Evolutionary conservation across 495 filamentous ascomycete genomes (phyloP).

Genomic region (Penicillium egyptiacum): DNA sequence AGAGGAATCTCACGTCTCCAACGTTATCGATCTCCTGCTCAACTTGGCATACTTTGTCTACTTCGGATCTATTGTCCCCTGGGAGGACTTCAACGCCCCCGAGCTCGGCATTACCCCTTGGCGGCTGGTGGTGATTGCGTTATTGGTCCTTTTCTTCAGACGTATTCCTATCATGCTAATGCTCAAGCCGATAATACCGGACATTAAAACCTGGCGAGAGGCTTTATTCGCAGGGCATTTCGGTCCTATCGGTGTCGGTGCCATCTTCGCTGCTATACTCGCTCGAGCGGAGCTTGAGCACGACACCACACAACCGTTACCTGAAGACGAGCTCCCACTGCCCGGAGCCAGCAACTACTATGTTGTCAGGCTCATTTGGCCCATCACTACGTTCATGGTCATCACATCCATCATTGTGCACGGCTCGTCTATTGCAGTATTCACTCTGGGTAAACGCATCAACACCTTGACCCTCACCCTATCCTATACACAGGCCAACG

Average conservation of each 20-base stretch:
- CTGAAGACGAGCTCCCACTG: slow-evolving; percentile 58
- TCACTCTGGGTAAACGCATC: slow-evolving; percentile 96
- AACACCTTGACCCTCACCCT: slow-evolving; percentile 94
- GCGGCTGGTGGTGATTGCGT: slow-evolving; percentile 82
- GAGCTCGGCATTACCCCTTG: slow-evolving; percentile 75
- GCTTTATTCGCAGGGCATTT: slow-evolving; percentile 98
- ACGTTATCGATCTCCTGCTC: slow-evolving; percentile 96
- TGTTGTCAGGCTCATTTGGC: slow-evolving; percentile 86
- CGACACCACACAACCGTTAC: slow-evolving; percentile 67
- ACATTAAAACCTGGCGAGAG: slow-evolving; percentile 98
- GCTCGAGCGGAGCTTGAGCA: slow-evolving; percentile 85
- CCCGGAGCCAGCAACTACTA: slow-evolving; percentile 56
- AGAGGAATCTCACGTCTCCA: slow-evolving; percentile 96
- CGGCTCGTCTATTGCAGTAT: slow-evolving; percentile 96
- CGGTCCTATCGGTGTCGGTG: slow-evolving; percentile 96
- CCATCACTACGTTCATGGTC: slow-evolving; percentile 91
- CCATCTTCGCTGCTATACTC: slow-evolving; percentile 92
- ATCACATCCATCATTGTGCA: slow-evolving; percentile 94
- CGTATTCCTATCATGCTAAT: slow-evolving; percentile 94
- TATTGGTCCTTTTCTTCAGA: slow-evolving; percentile 93
- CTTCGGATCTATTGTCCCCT: slow-evolving; percentile 95
- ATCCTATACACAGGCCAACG: slow-evolving; percentile 87
- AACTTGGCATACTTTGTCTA: slow-evolving; percentile 99
- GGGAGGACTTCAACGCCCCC: slow-evolving; percentile 77
- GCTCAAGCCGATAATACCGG: slow-evolving; percentile 90